Base-by-base conservation (phyloP, 2,329 filamentous ascomycete species). In the Hypoxylon sp. region DNA sequence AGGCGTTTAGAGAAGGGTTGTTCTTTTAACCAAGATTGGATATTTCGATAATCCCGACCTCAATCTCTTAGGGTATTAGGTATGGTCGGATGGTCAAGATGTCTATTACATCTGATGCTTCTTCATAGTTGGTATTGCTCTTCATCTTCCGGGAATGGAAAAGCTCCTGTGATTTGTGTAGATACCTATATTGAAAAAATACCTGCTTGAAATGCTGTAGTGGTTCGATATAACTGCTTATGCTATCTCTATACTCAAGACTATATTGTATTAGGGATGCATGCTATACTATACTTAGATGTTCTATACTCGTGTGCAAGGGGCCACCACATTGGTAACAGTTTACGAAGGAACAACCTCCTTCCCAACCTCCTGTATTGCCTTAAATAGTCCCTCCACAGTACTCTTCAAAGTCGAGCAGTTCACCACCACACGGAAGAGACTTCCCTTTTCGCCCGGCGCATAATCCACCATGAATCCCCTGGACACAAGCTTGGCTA, bases 401-500 rank as follows among this genome's bases (percentile, higher is more conserved):
- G 87, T 89, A 3, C 80, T 80, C 66, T 74, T 76, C 53, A 85
- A 74, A 10, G 87, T 89, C 80, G 87, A 85, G 57, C 81, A 82
- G 72, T 89, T 89, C 3, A 89, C 83, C 44, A 89, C 87, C 1
- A 88, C 86, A n/a, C 87, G 81, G 76, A 89, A 85, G 75, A 89
- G 88, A 73, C 83, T 85, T 2, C 87, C 87, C 66, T 77, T 80
- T 6, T 83, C 80, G 1, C 87, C 87, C 0, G 87, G 87, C n/a
- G 87, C 86, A 71, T 88, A 89, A 72, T 89, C 87, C 0, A 88
- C 78, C 87, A 89, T 89, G 80, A 86, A 89, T 0, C 87, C 87
- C 51, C 86, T 78, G 2, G 73, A 68, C 11, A 88, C 81, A 68
- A 89, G 77, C 71, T 75, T 80, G 54, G 78, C 76, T 1, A 84